These are phyloP conservation scores for Lippia alba DNA, from an alignment of 305 asterid genomes.

Conservation along the genomic window DNA sequence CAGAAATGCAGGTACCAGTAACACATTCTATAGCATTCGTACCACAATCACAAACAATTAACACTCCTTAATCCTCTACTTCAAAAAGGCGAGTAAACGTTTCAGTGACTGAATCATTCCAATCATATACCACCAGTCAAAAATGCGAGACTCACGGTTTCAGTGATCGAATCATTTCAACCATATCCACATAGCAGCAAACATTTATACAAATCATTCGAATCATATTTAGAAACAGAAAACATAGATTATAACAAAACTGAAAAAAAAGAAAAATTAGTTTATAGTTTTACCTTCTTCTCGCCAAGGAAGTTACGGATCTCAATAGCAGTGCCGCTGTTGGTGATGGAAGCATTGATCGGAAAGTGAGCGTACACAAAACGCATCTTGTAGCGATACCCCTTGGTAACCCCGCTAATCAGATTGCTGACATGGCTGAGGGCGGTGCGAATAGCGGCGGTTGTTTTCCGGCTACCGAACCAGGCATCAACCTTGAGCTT, in stretches of 20 bases:
- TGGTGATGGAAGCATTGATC: constrained; percentile 72
- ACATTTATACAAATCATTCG: no score
- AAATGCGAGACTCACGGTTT: no score
- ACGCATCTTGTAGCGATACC: constrained; percentile 81
- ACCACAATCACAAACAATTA: not conserved
- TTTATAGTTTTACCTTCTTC: constrained; percentile 54
- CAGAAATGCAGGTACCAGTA: not conserved
- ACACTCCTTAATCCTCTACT: not conserved
- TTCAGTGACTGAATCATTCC: no score
- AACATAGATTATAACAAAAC: not conserved
- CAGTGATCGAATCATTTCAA: no score
- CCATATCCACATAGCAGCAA: no score
- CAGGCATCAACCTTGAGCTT: constrained; percentile 78
- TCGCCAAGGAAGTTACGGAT: constrained; percentile 85
- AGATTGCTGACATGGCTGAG: constrained; percentile 72
- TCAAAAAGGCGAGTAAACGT: no score
- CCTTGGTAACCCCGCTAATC: constrained; percentile 79
- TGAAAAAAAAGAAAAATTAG: no score
- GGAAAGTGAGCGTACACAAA: constrained; percentile 87
- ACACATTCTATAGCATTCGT: not conserved
- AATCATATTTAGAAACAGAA: no score
- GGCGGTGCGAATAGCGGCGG: constrained; percentile 85
- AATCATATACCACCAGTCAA: no score
- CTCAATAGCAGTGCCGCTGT: constrained; percentile 60
- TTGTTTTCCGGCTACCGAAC: constrained; percentile 77